A percentile compares a stretch with the other conserved stretches of the same genome.
Evolutionary conservation across 2,329 filamentous ascomycete species (phyloP).

Genomic region (Xylaria sp.): DNA sequence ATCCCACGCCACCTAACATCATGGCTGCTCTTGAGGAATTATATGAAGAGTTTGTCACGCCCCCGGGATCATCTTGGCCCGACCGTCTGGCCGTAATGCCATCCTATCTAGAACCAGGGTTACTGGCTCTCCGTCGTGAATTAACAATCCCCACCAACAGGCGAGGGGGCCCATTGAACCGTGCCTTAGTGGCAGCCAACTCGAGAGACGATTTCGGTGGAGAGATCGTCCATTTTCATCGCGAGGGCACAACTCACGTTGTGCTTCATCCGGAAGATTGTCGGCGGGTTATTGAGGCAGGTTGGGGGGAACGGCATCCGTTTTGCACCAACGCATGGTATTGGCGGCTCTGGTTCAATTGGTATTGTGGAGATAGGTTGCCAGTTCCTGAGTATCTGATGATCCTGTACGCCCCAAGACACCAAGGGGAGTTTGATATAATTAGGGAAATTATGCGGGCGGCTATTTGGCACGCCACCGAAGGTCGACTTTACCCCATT

Average conservation of each 20-base stretch:
- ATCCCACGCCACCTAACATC: conserved; percentile 19
- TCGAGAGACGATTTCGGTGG: conserved; percentile 15
- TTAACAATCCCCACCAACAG: background rate
- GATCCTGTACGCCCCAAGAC: conserved; percentile 20
- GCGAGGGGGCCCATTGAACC: background rate
- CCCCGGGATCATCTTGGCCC: no score
- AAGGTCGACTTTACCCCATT: conserved; percentile 5
- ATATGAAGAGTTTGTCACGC: background rate
- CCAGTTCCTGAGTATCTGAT: conserved; percentile 19
- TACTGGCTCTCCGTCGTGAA: background rate
- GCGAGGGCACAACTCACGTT: conserved; percentile 60
- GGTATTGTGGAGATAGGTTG: background rate
- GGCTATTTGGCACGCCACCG: conserved; percentile 15
- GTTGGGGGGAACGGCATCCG: conserved; percentile 63
- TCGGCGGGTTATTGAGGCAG: conserved; percentile 56
- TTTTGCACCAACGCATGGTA: background rate
- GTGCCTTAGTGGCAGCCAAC: background rate
- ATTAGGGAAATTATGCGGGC: conserved; percentile 12
- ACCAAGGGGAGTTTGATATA: conserved; percentile 5
- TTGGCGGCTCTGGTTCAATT: conserved; percentile 8
- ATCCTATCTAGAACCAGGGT: conserved; percentile 17
- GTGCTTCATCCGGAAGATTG: conserved; percentile 63
- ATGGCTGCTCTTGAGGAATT: background rate
- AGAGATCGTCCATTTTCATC: conserved; percentile 21
- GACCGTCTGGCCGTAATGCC: background rate